phyloP scores from a whole-genome alignment of 1,284 basidiomycete genomes.

The Cerioporus squamosus region DNA sequence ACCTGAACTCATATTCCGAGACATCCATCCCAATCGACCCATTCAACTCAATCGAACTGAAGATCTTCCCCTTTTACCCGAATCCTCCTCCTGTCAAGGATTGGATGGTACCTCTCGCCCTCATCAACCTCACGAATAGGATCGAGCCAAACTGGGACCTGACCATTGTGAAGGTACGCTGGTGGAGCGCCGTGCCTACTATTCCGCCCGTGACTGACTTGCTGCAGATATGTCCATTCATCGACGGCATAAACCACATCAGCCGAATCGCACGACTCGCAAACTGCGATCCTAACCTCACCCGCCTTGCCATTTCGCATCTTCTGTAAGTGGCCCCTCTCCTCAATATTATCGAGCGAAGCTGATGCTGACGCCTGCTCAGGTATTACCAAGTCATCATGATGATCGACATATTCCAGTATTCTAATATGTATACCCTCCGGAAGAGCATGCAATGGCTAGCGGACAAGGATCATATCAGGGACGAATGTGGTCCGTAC shows the following conservation, averaged over 20 bases:
- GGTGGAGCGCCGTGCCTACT: neutral
- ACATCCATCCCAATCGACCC: constrained; percentile 89
- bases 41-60: constrained; percentile 92
- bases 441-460: constrained; percentile 86
- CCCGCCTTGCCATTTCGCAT: constrained; percentile 90
- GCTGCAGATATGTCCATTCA: constrained; percentile 71
- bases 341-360: neutral
- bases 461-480: constrained; percentile 81
- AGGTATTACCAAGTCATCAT: constrained; percentile 96
- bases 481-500: constrained; percentile 88
- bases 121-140: constrained; percentile 83
- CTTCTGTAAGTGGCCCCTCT: constrained; percentile 74
- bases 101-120: constrained; percentile 94
- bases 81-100: constrained; percentile 91
- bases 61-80: constrained; percentile 95
- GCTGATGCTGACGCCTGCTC: neutral
- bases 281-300: constrained; percentile 86
- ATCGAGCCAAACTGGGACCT: constrained; percentile 96
- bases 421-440: constrained; percentile 96
- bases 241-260: constrained; percentile 93
- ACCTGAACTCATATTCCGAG: constrained; percentile 96
- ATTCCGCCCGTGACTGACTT: neutral
- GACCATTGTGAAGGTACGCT: constrained; percentile 81
- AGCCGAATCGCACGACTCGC: constrained; percentile 91
- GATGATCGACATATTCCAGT: constrained; percentile 96